Evolutionary conservation across 768 basidiomycete genomes (phyloP).

Genomic region (Lentinula sp.): DNA sequence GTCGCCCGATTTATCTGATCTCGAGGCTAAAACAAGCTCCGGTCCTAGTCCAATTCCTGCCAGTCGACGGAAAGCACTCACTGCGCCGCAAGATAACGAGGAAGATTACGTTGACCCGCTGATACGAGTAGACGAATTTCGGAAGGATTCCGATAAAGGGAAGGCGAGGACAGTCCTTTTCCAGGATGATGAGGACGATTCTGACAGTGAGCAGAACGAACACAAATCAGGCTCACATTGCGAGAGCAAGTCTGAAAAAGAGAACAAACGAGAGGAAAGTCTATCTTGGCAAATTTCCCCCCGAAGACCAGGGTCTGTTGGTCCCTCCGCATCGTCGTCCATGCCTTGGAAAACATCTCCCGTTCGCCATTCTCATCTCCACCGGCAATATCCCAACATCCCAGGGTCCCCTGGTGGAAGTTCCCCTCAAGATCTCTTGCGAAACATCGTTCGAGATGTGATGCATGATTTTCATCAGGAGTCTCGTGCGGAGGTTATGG

Average conservation of each 20-base stretch:
- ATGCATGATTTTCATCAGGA: constrained; percentile 71
- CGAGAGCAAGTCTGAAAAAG: constrained; percentile 12
- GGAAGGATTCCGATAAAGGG: constrained; percentile 14
- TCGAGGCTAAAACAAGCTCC: constrained; percentile 3
- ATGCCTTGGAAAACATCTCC: neutral
- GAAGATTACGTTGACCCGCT: constrained; percentile 31
- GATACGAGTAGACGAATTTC: neutral
- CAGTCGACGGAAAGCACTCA: constrained; percentile 23
- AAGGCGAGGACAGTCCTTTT: constrained; percentile 45
- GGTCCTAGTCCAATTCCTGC: neutral
- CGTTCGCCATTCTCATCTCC: constrained; percentile 33
- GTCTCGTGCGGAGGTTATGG: constrained; percentile 65
- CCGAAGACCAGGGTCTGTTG: constrained; percentile 27
- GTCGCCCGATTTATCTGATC: constrained; percentile 33
- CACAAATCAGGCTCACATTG: constrained; percentile 13
- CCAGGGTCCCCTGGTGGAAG: constrained; percentile 20
- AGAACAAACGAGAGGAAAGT: constrained; percentile 25
- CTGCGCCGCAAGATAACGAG: constrained; percentile 17
- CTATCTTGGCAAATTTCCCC: constrained; percentile 56
- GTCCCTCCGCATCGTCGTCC: constrained; percentile 9
- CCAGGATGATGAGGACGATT: constrained; percentile 19
- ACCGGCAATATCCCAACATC: constrained; percentile 24
- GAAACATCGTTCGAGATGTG: constrained; percentile 60
- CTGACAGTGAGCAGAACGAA: constrained; percentile 16
- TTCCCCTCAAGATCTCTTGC: constrained; percentile 54